Percentiles rank a stretch among this genome's conserved stretches.
Evolutionary conservation across 176 grass and related monocot genomes (phyloP).

Genomic region (Canna indica): DNA sequence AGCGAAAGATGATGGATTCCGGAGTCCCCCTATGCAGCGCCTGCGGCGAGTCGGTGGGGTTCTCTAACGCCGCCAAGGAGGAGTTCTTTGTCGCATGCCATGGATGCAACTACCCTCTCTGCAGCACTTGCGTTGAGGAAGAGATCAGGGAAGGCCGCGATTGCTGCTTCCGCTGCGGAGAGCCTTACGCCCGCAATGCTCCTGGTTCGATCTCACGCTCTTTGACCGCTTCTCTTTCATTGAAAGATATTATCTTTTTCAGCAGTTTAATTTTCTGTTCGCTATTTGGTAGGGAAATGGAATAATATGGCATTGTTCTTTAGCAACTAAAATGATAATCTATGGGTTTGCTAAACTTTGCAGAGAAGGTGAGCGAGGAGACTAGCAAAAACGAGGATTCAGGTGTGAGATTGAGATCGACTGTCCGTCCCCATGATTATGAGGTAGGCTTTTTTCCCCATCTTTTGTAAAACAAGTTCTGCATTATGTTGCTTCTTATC

Average conservation of each 20-base stretch:
- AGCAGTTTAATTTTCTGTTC: neutral
- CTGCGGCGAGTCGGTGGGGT: constrained; percentile 60
- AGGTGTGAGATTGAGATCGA: constrained; percentile 40
- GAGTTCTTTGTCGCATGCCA: constrained; percentile 63
- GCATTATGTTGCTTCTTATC: neutral
- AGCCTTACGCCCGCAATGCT: constrained; percentile 33
- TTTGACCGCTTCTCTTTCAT: neutral
- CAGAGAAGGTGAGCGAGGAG: constrained; percentile 29
- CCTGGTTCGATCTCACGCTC: constrained; percentile 27
- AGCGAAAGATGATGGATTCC: constrained; percentile 38
- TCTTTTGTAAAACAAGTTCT: neutral
- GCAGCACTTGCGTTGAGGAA: constrained; percentile 70
- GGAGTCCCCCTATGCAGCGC: constrained; percentile 40
- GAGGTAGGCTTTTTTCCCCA: constrained; percentile 28
- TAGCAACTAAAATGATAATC: neutral
- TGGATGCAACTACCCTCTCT: constrained; percentile 76
- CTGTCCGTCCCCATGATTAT: constrained; percentile 35
- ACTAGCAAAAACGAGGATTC: constrained; percentile 21
- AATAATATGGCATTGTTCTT: neutral
- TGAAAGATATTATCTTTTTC: neutral
- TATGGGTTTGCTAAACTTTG: constrained; percentile 3
- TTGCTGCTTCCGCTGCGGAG: constrained; percentile 59
- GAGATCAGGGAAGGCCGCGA: constrained; percentile 57
- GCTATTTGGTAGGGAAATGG: neutral
- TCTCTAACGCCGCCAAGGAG: constrained; percentile 2